phyloP scores from a whole-genome alignment of 2,329 filamentous ascomycete species.

The Pyricularia pennisetigena region DNA sequence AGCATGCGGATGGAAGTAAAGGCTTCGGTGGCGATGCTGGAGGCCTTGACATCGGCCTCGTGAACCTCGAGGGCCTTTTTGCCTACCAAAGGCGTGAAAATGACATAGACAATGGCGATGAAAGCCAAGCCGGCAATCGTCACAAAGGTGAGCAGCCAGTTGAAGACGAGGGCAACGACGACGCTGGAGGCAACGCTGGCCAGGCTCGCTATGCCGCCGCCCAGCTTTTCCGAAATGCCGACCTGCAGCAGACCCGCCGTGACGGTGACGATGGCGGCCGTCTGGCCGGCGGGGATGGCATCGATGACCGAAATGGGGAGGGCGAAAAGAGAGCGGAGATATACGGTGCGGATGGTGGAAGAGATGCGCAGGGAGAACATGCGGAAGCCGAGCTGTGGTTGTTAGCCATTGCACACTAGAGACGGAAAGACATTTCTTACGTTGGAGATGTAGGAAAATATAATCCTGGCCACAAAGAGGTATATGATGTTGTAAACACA shows the following conservation, averaged over 20 bases:
- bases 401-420: constrained; percentile 6
- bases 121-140: constrained; percentile 34
- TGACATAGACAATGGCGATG: constrained; percentile 20
- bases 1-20: constrained; percentile 32
- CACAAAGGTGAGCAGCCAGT: constrained; percentile 40
- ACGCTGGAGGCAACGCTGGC: constrained; percentile 32
- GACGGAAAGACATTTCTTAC: constrained; percentile 8
- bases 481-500: constrained; percentile 50
- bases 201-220: constrained; percentile 28
- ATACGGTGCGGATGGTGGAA: constrained; percentile 50
- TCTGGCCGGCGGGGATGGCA: constrained; percentile 47
- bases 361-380: constrained; percentile 52
- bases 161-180: constrained; percentile 40
- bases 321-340: constrained; percentile 51
- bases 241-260: constrained; percentile 52
- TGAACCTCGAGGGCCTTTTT: constrained; percentile 22
- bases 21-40: constrained; percentile 28
- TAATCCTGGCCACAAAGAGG: constrained; percentile 57
- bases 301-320: constrained; percentile 60
- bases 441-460: constrained; percentile 41
- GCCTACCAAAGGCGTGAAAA: constrained; percentile 22
- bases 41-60: constrained; percentile 24
- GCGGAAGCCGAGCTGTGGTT: constrained; percentile 39
- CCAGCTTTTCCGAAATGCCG: constrained; percentile 48
- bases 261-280: constrained; percentile 52